Base-by-base conservation (phyloP, 1,284 basidiomycete genomes). In the Boletus sp. region DNA sequence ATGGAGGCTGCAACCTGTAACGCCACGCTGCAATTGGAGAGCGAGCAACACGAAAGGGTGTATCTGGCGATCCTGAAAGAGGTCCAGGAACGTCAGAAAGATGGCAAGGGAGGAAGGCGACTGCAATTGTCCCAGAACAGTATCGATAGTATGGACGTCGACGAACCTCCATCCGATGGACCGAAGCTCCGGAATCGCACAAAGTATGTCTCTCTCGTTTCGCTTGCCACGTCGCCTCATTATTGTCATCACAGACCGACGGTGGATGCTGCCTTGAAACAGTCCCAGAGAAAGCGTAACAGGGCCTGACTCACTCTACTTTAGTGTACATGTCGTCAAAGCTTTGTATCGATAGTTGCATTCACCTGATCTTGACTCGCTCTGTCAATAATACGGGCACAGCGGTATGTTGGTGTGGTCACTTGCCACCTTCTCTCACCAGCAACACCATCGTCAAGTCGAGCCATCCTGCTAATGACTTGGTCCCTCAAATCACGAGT, bases 71-170 rank as follows among this genome's bases (percentile, higher is more conserved):
- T 56, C 20, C 61, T 78, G 32, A 69, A 66, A 46, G 74, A 75
- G 7, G 64, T 73, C 4, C 59, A 65, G 16, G 73, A 73, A 3
- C 64, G 65, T 19, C 70, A 39, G 71, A 78, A 81, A 72, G 75
- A 80, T 49, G 64, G 72, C 17, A 77, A 80, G 57, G 72, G 74
- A 34, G 54, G 47, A 46, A 60, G 59, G 53, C 65, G 53, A 53
- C 39, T 53, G 17, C 50, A 48, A 13, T 44, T 52, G 32, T 50
- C 65, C 0, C 53, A 57, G 46, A 58, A 59, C 8, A 52, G 35
- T 8, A 49, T 56, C 20, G 74, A 76, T 45, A 65, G 60, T 38
- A 80, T 78, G 76, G 77, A 79, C 51, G 67, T 78, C 5, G 74
- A 78, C 52, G 76, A 79, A 41, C 60, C 65, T 5, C 51, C 59